These are phyloP conservation scores for Pseudocercospora fuligena DNA, from an alignment of 2,329 filamentous ascomycete genomes.

Conservation along the genomic window DNA sequence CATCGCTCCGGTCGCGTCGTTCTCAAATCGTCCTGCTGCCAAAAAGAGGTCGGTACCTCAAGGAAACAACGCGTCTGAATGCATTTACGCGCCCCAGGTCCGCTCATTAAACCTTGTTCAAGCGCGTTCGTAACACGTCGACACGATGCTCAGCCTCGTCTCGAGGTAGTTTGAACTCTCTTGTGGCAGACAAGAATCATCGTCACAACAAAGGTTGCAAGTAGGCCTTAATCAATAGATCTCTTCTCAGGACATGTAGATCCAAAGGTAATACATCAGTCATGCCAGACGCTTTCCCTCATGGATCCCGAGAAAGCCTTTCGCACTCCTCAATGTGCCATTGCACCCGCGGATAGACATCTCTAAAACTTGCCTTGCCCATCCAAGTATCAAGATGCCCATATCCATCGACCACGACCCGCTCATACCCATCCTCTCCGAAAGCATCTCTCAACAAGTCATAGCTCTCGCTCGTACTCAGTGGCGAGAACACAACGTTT, in stretches of 20 bases:
- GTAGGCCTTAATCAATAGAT: too few species aligned
- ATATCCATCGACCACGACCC: conserved; percentile 1
- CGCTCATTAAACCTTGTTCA: not conserved
- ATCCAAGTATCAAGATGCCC: conserved; percentile 7
- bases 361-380: conserved; percentile 7
- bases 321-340: conserved; percentile 4
- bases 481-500: not conserved
- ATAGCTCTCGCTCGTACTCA: conserved; percentile 8
- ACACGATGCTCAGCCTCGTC: not conserved
- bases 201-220: too few species aligned
- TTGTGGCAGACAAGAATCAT: too few species aligned
- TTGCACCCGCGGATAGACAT: conserved; percentile 1
- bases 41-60: too few species aligned
- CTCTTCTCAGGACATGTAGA: too few species aligned
- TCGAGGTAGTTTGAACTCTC: not conserved
- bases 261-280: too few species aligned
- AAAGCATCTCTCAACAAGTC: not conserved
- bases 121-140: not conserved
- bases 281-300: too few species aligned
- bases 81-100: not conserved
- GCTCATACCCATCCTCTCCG: not conserved
- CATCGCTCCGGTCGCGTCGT: not conserved
- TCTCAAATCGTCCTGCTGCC: not conserved
- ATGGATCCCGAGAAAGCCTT: not conserved
- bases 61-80: not conserved